Percentiles rank a stretch among this genome's conserved stretches.
Conservation (phyloP, 257 asterid genomes). For the Oldenlandia corymbosa region DNA sequence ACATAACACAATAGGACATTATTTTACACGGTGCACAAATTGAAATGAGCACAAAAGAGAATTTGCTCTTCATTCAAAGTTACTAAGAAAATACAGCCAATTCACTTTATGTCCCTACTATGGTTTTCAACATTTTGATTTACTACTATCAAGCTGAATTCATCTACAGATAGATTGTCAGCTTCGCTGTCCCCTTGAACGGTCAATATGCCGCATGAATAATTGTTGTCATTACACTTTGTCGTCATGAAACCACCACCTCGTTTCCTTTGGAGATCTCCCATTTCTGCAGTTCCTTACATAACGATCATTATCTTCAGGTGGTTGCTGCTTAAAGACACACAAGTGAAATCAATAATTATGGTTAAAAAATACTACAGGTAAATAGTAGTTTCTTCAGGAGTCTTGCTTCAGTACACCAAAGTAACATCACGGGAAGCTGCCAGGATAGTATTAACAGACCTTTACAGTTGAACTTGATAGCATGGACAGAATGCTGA, state of each 20-base stretch:
- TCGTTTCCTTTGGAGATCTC: constrained; percentile 95
- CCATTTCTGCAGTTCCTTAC: constrained; percentile 92
- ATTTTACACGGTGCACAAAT: background rate
- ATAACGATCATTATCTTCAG: constrained; percentile 91
- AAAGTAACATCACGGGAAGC: background rate
- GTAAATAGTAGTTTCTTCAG: background rate
- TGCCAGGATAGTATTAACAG: constrained; percentile 4
- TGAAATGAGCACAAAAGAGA: constrained; percentile 7
- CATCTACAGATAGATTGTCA: constrained; percentile 11
- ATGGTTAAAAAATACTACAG: background rate
- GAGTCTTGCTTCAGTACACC: background rate
- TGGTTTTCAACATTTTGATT: constrained; percentile 11
- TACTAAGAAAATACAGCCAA: constrained; percentile 17
- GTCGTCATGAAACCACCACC: constrained; percentile 99
- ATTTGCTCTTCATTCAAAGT: constrained; percentile 21
- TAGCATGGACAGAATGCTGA: constrained; percentile 96
- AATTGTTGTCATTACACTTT: constrained; percentile 56
- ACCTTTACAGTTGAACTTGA: constrained; percentile 94
- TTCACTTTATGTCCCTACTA: constrained; percentile 11
- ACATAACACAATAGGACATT: background rate
- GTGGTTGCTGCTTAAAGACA: constrained; percentile 72
- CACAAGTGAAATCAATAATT: background rate
- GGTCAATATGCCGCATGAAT: constrained; percentile 7
- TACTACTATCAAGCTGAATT: constrained; percentile 12
- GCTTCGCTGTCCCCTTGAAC: constrained; percentile 15